Conservation (phyloP, 148 eudicot species). For the Rhododendron vialii region DNA sequence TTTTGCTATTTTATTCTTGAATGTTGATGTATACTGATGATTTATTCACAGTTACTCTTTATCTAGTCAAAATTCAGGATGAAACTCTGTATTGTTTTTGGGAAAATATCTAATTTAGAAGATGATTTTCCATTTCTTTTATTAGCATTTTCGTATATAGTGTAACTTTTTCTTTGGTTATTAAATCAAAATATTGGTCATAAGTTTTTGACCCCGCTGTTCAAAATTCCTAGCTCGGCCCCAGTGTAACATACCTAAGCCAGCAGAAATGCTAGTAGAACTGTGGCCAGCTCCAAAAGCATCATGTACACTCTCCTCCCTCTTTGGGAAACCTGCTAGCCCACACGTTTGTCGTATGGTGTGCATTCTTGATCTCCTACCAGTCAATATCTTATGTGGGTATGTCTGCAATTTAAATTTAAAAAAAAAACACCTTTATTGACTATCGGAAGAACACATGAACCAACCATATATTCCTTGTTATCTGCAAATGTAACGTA, state of each 20-base stretch:
- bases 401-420: slow-evolving; percentile 47
- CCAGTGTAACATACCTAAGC: slow-evolving; percentile 40
- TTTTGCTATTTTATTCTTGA: no score
- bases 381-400: slow-evolving; percentile 73
- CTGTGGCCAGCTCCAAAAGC: slow-evolving; percentile 87
- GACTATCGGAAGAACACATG: not conserved
- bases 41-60: no score
- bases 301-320: slow-evolving; percentile 75
- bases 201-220: no score
- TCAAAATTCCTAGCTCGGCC: no score
- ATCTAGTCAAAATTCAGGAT: no score
- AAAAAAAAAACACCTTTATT: not conserved
- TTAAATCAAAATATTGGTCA: no score
- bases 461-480: not conserved
- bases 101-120: no score
- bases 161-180: no score
- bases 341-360: slow-evolving; percentile 75
- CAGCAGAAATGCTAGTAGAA: slow-evolving; percentile 88
- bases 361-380: slow-evolving; percentile 74
- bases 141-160: no score
- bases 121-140: no score
- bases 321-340: slow-evolving; percentile 72
- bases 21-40: no score
- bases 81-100: no score
- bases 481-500: not conserved